A percentile compares a stretch with the other conserved stretches of the same genome.
Conservation (phyloP, 352 stramenopile genomes). For the Phytophthora uliginosa region DNA sequence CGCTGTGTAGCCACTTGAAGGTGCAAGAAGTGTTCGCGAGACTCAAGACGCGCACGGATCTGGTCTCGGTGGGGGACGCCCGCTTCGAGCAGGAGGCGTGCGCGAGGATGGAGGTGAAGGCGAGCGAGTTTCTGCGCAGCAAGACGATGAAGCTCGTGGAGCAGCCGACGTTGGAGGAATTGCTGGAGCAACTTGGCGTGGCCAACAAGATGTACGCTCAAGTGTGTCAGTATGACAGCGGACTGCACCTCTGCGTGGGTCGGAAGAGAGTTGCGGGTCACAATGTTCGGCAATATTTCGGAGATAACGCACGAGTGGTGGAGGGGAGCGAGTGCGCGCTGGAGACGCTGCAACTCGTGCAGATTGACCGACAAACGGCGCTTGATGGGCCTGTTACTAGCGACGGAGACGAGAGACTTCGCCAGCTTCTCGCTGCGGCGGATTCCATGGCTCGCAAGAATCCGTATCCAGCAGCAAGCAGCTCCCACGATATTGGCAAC, state of each 20-base stretch:
- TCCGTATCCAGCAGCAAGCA: not conserved
- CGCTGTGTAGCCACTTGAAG: conserved; percentile 58
- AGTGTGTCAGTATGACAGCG: conserved; percentile 50
- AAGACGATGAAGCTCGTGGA: conserved; percentile 74
- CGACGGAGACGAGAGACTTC: conserved; percentile 14
- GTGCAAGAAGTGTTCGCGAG: conserved; percentile 48
- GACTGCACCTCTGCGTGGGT: conserved; percentile 57
- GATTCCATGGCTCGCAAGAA: conserved; percentile 12
- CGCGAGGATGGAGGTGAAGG: conserved; percentile 48
- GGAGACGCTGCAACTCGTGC: conserved; percentile 44
- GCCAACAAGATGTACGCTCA: conserved; percentile 43
- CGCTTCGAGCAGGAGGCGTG: conserved; percentile 67
- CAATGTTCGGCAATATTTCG: conserved; percentile 6
- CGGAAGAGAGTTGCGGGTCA: conserved; percentile 16
- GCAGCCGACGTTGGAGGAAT: conserved; percentile 48
- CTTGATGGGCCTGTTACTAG: not conserved
- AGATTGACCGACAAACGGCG: conserved; percentile 31
- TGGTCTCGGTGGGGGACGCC: conserved; percentile 71
- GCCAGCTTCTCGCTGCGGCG: conserved; percentile 23
- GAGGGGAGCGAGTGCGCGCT: conserved; percentile 14
- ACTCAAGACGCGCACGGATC: conserved; percentile 39
- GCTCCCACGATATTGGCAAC: conserved; percentile 1
- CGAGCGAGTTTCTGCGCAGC: conserved; percentile 40
- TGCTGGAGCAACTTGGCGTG: conserved; percentile 60
- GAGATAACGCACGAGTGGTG: conserved; percentile 4